Conservation (phyloP, 192 early-diverging fungal species). For the Backusella circina region DNA sequence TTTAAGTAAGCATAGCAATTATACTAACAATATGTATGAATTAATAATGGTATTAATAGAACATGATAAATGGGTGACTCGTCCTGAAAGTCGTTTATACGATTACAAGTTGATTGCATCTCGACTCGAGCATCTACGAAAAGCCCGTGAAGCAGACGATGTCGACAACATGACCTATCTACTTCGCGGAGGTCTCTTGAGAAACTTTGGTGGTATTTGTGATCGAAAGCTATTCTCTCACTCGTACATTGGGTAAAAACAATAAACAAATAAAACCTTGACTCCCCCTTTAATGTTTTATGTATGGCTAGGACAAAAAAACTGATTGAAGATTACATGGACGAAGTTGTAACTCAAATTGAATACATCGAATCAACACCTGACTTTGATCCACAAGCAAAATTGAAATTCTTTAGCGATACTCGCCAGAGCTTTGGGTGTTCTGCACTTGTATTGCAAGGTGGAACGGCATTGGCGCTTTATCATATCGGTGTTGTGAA, state of each 20-base stretch:
- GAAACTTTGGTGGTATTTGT: slow-evolving; percentile 72
- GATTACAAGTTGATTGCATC: slow-evolving; percentile 63
- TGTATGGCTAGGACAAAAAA: slow-evolving; percentile 53
- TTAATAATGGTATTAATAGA: slow-evolving; percentile 14
- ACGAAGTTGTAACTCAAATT: slow-evolving; percentile 57
- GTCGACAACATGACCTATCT: slow-evolving; percentile 58
- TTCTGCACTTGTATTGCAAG: slow-evolving; percentile 69
- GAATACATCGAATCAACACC: slow-evolving; percentile 49
- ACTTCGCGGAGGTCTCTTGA: slow-evolving; percentile 54
- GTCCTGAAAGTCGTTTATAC: slow-evolving; percentile 51
- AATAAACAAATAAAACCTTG: neutral
- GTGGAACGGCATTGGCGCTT: slow-evolving; percentile 69
- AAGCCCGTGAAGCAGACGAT: slow-evolving; percentile 46
- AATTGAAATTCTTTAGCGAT: slow-evolving; percentile 69
- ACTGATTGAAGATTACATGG: slow-evolving; percentile 75
- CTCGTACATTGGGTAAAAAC: slow-evolving; percentile 58
- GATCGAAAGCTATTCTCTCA: slow-evolving; percentile 57
- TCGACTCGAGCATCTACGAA: slow-evolving; percentile 45
- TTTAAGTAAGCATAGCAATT: slow-evolving; percentile 10
- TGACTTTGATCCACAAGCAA: slow-evolving; percentile 44
- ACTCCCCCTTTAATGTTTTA: neutral
- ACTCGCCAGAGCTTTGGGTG: slow-evolving; percentile 73
- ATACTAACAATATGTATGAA: neutral
- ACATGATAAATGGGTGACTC: slow-evolving; percentile 57
- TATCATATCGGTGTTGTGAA: slow-evolving; percentile 80